Percentiles rank a stretch among this genome's conserved stretches.
Evolutionary conservation across 73 alveolate genomes (phyloP).

Genomic region (Paramecium caudatum): DNA sequence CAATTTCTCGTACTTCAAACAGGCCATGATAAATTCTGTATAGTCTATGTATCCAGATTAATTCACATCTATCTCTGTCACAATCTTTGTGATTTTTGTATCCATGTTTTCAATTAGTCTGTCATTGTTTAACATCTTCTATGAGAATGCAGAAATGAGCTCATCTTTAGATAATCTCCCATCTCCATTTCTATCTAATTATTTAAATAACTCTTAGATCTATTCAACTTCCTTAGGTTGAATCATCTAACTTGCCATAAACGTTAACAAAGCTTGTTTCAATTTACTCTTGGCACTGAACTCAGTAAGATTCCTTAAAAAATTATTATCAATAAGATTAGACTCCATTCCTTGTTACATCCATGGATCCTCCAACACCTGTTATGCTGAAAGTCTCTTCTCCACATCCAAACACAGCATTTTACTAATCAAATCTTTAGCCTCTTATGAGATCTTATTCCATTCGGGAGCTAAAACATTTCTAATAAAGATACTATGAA

Average conservation of each 20-base stretch:
- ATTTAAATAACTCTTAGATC: slow-evolving; percentile 10
- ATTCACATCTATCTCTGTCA: slow-evolving; percentile 74
- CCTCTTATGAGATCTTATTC: slow-evolving; percentile 77
- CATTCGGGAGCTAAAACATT: slow-evolving; percentile 67
- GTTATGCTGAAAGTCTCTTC: slow-evolving; percentile 65
- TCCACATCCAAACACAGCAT: slow-evolving; percentile 74
- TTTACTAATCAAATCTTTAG: slow-evolving; percentile 79
- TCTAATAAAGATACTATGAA: slow-evolving; percentile 53
- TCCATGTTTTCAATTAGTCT: slow-evolving; percentile 58
- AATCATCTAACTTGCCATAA: slow-evolving; percentile 68
- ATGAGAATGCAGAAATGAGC: neutral
- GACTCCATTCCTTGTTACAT: slow-evolving; percentile 8
- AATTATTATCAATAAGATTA: slow-evolving; percentile 28
- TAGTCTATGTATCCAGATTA: slow-evolving; percentile 74
- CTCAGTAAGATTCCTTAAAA: slow-evolving; percentile 59
- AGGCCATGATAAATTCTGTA: slow-evolving; percentile 77
- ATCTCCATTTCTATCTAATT: slow-evolving; percentile 63
- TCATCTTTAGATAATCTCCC: slow-evolving; percentile 62
- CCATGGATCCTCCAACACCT: slow-evolving; percentile 72
- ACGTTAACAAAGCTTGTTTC: slow-evolving; percentile 44
- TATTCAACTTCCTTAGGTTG: slow-evolving; percentile 39
- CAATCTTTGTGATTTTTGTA: slow-evolving; percentile 17
- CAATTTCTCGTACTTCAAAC: slow-evolving; percentile 55
- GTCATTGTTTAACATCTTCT: neutral
- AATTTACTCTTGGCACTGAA: slow-evolving; percentile 68